phyloP scores from a whole-genome alignment of 148 eudicot species.

The Limonium bicolor region DNA sequence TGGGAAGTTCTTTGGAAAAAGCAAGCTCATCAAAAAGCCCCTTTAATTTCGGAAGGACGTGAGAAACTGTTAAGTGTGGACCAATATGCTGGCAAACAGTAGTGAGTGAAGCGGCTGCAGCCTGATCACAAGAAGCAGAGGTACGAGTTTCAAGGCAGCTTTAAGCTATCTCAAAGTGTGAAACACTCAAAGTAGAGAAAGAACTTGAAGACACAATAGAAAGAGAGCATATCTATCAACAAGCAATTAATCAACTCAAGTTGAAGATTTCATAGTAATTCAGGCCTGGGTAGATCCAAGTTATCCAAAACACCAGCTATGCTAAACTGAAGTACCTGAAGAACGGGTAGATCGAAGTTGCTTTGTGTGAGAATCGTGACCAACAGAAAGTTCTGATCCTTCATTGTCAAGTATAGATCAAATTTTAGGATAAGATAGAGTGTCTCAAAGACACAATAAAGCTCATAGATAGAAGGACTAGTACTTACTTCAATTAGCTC shows the following conservation, averaged over 20 bases:
- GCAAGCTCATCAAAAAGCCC: constrained; percentile 81
- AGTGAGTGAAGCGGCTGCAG: constrained; percentile 65
- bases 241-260: too few relatives aligned
- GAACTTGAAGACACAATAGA: too few relatives aligned
- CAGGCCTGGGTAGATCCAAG: too few relatives aligned
- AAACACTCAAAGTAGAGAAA: too few relatives aligned
- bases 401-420: constrained; percentile 14
- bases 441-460: constrained; percentile 2
- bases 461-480: constrained; percentile 4
- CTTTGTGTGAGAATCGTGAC: constrained; percentile 56
- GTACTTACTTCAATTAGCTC: constrained; percentile 71
- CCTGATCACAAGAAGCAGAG: constrained; percentile 27
- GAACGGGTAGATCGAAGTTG: constrained; percentile 42
- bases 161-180: too few relatives aligned
- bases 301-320: too few relatives aligned
- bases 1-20: constrained; percentile 56
- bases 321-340: constrained; percentile 88
- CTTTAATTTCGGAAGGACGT: constrained; percentile 75
- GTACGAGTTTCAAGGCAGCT: neutral
- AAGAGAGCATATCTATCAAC: too few relatives aligned
- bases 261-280: constrained; percentile 2
- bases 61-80: constrained; percentile 67
- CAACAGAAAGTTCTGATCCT: constrained; percentile 60
- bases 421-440: constrained; percentile 1
- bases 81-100: constrained; percentile 82